Evolutionary conservation across 148 eudicot genomes (phyloP).

Genomic region (Camellia japonica): DNA sequence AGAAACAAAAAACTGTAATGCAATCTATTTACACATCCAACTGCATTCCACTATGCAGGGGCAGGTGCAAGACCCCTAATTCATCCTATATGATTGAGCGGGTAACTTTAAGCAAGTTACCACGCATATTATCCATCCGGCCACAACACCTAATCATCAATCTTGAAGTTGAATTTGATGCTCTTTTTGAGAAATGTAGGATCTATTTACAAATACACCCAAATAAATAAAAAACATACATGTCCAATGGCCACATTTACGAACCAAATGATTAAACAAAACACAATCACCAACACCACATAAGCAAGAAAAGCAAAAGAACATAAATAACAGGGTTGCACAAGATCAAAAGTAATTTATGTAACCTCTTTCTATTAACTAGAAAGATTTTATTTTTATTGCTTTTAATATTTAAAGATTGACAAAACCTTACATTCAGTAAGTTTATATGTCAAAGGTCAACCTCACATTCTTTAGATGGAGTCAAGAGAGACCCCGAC

Average conservation of each 20-base stretch:
- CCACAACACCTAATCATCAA: not conserved
- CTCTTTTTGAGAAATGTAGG: not conserved
- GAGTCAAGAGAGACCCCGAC: conserved; percentile 12
- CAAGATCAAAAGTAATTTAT: not conserved
- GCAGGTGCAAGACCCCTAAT: too few species aligned
- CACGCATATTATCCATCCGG: not conserved
- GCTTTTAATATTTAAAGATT: not conserved
- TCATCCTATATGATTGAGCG: not conserved
- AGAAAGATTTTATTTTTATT: not conserved
- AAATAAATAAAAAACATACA: not conserved
- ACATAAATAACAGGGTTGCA: not conserved
- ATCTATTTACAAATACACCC: not conserved
- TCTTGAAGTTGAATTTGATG: not conserved
- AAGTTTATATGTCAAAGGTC: not conserved
- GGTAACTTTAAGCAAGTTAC: not conserved
- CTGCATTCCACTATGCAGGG: not conserved
- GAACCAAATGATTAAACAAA: not conserved
- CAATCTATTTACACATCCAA: too few species aligned
- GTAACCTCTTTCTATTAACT: not conserved
- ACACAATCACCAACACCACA: not conserved
- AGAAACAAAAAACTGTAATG: conserved; percentile 4
- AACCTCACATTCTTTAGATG: conserved; percentile 6
- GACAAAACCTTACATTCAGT: not conserved
- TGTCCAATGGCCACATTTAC: not conserved
- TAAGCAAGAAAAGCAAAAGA: not conserved